Percentiles rank a stretch among this genome's conserved stretches.
Evolutionary conservation across 2,329 filamentous ascomycete genomes (phyloP).

Genomic region (Pseudopyrenochaeta lycopersici): DNA sequence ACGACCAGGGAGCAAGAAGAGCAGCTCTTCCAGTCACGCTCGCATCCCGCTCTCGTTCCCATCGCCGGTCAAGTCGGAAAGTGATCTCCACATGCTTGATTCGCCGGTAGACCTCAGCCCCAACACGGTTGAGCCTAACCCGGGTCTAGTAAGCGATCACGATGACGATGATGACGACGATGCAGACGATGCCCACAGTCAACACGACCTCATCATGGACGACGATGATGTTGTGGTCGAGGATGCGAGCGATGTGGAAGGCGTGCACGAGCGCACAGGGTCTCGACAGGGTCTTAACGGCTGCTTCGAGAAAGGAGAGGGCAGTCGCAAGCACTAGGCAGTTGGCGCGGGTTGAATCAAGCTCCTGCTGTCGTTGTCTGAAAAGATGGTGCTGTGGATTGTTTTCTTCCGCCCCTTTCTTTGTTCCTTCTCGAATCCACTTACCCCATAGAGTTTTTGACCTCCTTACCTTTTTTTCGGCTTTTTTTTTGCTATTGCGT

Average conservation of each 20-base stretch:
- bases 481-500: conserved; percentile 2
- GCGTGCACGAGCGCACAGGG: conserved; percentile 41
- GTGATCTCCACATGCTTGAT: conserved; percentile 39
- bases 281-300: conserved; percentile 42
- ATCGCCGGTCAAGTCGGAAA: conserved; percentile 35
- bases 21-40: conserved; percentile 33
- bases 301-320: conserved; percentile 47
- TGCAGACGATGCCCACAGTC: conserved; percentile 47
- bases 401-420: conserved; percentile 9
- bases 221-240: conserved; percentile 50
- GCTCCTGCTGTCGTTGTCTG: conserved; percentile 19
- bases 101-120: conserved; percentile 55
- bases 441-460: conserved; percentile 27
- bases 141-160: conserved; percentile 60
- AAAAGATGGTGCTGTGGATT: conserved; percentile 12
- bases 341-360: conserved; percentile 36
- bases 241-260: conserved; percentile 51
- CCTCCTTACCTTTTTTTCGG: conserved; percentile 7
- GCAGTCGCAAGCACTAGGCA: conserved; percentile 46
- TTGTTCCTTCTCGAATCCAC: conserved; percentile 9
- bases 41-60: conserved; percentile 44
- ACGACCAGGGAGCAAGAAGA: conserved; percentile 47
- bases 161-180: conserved; percentile 59
- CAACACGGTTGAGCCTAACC: conserved; percentile 59
- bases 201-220: conserved; percentile 45